phyloP scores from a whole-genome alignment of 1,284 basidiomycete genomes.

The Boletus mariae region DNA sequence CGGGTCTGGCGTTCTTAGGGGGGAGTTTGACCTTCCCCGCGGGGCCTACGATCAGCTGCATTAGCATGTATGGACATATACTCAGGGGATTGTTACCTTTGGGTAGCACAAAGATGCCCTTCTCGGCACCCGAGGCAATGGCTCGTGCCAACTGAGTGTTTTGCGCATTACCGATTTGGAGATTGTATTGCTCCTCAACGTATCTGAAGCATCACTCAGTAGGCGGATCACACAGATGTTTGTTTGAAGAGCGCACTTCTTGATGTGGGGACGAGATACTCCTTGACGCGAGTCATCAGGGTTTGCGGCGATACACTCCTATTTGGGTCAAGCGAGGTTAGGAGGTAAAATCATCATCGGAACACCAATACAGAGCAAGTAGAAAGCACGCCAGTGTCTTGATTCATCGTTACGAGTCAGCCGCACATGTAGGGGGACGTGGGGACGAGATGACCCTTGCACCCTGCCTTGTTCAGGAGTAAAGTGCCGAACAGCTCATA shows the following conservation, averaged over 20 bases:
- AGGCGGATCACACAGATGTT: conserved; percentile 9
- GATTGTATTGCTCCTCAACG: conserved; percentile 76
- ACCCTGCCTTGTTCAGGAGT: conserved; percentile 43
- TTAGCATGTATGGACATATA: conserved; percentile 6
- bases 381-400: not conserved
- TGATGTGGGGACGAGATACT: conserved; percentile 89
- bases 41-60: conserved; percentile 44
- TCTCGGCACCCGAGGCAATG: conserved; percentile 76
- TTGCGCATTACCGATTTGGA: conserved; percentile 77
- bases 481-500: conserved; percentile 9
- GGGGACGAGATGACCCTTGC: conserved; percentile 29
- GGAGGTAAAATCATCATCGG: conserved; percentile 15
- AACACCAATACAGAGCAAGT: conserved; percentile 4
- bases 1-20: conserved; percentile 51
- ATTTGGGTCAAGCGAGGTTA: conserved; percentile 23
- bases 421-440: conserved; percentile 7
- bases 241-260: conserved; percentile 58
- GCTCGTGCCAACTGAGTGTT: conserved; percentile 79
- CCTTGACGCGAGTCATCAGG: conserved; percentile 78
- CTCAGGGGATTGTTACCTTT: conserved; percentile 57
- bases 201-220: conserved; percentile 44
- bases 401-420: conserved; percentile 11
- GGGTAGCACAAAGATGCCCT: conserved; percentile 77
- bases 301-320: conserved; percentile 80
- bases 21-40: conserved; percentile 85